phyloP scores from a whole-genome alignment of 345 rosid species.

The Firmiana major region DNA sequence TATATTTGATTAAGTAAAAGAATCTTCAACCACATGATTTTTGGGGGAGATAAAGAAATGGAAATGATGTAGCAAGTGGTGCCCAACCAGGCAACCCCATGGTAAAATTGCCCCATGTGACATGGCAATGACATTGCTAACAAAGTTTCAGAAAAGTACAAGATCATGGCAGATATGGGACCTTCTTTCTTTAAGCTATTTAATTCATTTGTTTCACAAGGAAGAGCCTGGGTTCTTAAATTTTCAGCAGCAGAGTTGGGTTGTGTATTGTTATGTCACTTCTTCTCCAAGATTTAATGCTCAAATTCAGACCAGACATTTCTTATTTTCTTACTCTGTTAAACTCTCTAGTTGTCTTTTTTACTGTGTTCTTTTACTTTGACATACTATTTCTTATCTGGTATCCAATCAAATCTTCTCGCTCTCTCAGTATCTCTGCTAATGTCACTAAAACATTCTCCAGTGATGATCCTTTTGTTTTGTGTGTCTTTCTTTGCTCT shows the following conservation, averaged over 20 bases:
- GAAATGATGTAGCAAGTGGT: too few species aligned
- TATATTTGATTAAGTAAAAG: too few species aligned
- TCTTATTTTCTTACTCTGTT: conserved; percentile 15
- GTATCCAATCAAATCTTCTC: conserved; percentile 2
- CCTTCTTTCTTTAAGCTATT: background rate
- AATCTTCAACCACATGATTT: too few species aligned
- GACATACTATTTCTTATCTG: conserved; percentile 9
- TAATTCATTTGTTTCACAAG: conserved; percentile 12
- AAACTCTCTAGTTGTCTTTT: conserved; percentile 6
- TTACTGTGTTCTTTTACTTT: background rate
- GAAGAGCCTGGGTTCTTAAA: conserved; percentile 9
- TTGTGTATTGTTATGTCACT: conserved; percentile 12
- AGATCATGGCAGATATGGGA: background rate
- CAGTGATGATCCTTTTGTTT: background rate
- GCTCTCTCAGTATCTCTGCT: conserved; percentile 19
- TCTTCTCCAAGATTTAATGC: conserved; percentile 28
- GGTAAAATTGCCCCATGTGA: too few species aligned
- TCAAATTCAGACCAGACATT: conserved; percentile 22
- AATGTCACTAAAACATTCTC: conserved; percentile 21
- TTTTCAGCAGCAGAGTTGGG: conserved; percentile 14
- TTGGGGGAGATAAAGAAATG: too few species aligned
- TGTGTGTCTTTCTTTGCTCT: background rate
- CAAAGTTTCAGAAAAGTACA: background rate
- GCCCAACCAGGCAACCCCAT: too few species aligned
- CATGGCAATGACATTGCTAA: background rate